Evolutionary conservation across 345 rosid species (phyloP).

Genomic region (Gossypium sturtianum): DNA sequence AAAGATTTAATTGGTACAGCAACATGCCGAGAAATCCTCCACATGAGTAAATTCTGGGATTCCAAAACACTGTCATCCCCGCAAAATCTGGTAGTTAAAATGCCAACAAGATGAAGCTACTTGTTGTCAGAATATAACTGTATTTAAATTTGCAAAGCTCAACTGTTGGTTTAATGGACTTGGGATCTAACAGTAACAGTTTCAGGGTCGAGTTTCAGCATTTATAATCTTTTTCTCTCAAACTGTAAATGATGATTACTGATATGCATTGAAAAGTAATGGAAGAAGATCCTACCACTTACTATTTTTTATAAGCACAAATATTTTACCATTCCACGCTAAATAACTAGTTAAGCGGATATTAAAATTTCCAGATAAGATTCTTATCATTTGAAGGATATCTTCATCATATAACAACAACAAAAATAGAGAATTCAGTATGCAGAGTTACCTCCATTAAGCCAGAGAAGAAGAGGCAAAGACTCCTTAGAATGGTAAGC

Average conservation of each 20-base stretch:
- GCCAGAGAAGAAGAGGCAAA: conserved; percentile 82
- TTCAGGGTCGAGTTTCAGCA: too few species aligned
- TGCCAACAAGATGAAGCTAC: neutral
- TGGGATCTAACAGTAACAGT: too few species aligned
- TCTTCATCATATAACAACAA: neutral
- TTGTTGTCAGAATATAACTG: too few species aligned
- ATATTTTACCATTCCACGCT: neutral
- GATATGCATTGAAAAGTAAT: too few species aligned
- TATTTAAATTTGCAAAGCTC: too few species aligned
- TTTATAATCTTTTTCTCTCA: too few species aligned
- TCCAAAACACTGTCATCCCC: neutral
- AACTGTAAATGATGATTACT: too few species aligned
- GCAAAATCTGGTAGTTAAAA: neutral
- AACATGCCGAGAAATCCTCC: conserved; percentile 30
- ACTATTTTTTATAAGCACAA: neutral
- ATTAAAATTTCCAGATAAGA: neutral
- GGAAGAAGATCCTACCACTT: too few species aligned
- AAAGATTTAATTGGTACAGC: neutral
- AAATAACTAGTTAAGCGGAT: neutral
- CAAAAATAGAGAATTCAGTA: neutral
- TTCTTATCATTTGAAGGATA: neutral
- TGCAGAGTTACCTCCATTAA: conserved; percentile 60
- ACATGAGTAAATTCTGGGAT: conserved; percentile 19
- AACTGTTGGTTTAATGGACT: too few species aligned
- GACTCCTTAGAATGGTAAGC: conserved; percentile 33